Evolutionary conservation across 106 monocot genomes (phyloP).

Genomic region (Platanthera zijinensis): DNA sequence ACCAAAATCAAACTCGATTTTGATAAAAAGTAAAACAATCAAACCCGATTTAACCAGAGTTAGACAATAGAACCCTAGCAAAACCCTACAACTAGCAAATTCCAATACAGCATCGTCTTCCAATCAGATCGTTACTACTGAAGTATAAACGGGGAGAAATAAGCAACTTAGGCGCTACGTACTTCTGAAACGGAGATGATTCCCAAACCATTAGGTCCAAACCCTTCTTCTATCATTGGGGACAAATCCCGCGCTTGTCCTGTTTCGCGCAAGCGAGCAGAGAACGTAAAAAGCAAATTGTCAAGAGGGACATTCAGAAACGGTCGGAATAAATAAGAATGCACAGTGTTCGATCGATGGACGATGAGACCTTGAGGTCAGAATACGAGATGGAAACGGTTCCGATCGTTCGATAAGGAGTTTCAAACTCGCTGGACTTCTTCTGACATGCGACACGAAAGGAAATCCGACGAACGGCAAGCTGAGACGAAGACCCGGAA

Average conservation of each 20-base stretch:
- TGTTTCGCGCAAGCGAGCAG: slow-evolving; percentile 11
- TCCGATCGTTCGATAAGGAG: slow-evolving; percentile 19
- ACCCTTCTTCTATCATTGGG: slow-evolving; percentile 64
- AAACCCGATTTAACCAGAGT: not conserved
- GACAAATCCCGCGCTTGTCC: slow-evolving; percentile 67
- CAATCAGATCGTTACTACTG: not conserved
- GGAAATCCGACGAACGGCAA: not conserved
- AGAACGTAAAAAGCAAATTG: not conserved
- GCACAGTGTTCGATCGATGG: not conserved
- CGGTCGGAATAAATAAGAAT: not conserved
- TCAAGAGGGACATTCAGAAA: not conserved
- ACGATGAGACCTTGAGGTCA: slow-evolving; percentile 59
- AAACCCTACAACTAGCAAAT: not conserved
- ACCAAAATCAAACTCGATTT: not conserved
- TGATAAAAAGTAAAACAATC: not conserved
- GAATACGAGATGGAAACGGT: slow-evolving; percentile 58
- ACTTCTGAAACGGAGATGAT: slow-evolving; percentile 79
- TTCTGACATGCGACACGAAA: not conserved
- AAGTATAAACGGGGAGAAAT: not conserved
- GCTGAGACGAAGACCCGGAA: not conserved
- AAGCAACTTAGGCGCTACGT: slow-evolving; percentile 8
- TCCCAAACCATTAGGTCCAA: slow-evolving; percentile 80
- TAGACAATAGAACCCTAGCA: not conserved
- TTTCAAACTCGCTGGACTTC: not conserved
- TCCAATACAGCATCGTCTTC: not conserved